A percentile compares a stretch with the other conserved stretches of the same genome.
Conservation (phyloP, 352 stramenopile species). For the Phytophthora pinifolia region DNA sequence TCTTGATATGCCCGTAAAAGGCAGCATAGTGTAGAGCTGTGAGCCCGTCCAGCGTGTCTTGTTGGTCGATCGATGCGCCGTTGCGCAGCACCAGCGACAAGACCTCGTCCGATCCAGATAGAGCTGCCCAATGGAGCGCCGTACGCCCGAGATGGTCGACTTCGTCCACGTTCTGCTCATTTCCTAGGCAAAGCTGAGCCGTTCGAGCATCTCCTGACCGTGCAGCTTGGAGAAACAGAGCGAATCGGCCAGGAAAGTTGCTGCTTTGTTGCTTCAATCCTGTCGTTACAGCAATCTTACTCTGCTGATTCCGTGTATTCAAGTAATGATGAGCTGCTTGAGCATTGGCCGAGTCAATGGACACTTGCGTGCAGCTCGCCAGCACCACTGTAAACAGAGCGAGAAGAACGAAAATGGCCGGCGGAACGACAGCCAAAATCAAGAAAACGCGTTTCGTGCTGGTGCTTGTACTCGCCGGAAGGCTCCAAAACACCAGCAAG, state of each 20-base stretch:
- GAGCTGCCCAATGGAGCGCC: conserved; percentile 66
- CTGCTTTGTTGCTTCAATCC: conserved; percentile 19
- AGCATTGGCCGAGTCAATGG: conserved; percentile 55
- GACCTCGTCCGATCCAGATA: conserved; percentile 60
- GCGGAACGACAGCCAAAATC: conserved; percentile 45
- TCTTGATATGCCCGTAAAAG: conserved; percentile 79
- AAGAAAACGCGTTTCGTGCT: conserved; percentile 39
- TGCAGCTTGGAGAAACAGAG: conserved; percentile 64
- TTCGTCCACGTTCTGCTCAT: conserved; percentile 62
- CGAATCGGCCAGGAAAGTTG: conserved; percentile 54
- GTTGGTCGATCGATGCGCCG: conserved; percentile 64
- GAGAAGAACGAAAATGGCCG: conserved; percentile 37
- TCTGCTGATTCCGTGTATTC: conserved; percentile 32
- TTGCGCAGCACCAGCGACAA: conserved; percentile 62
- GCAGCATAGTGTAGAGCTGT: conserved; percentile 71
- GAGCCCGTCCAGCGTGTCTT: conserved; percentile 54
- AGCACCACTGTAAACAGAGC: conserved; percentile 40
- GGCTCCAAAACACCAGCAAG: conserved; percentile 47
- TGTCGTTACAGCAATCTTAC: conserved; percentile 59
- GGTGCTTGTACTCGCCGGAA: conserved; percentile 28
- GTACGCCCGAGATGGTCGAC: conserved; percentile 60
- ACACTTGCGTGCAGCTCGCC: conserved; percentile 56
- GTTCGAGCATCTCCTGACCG: conserved; percentile 45
- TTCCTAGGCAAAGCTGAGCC: conserved; percentile 58
- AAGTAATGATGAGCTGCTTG: conserved; percentile 61